A percentile compares a stretch with the other conserved stretches of the same genome.
phyloP scores from a whole-genome alignment of 345 rosid genomes.

The Acer negundo region DNA sequence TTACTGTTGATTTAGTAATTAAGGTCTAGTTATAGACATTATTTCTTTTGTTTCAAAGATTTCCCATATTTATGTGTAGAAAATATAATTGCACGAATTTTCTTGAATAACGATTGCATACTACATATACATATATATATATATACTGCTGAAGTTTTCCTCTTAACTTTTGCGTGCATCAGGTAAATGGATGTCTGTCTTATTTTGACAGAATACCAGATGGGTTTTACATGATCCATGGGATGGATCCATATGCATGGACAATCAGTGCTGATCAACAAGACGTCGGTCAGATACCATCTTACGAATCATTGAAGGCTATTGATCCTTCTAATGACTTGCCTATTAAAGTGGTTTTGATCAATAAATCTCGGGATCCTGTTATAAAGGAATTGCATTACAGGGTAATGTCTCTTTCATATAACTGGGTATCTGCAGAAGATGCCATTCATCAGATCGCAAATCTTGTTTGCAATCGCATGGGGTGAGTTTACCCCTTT shows the following conservation, averaged over 20 bases:
- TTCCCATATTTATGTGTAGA: neutral
- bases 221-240: conserved; percentile 54
- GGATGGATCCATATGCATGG: conserved; percentile 58
- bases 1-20: neutral
- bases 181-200: conserved; percentile 57
- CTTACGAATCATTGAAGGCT: conserved; percentile 42
- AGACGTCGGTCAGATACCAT: conserved; percentile 43
- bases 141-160: neutral
- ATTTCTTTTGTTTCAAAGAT: neutral
- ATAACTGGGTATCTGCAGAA: conserved; percentile 29
- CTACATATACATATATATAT: neutral
- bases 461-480: conserved; percentile 40
- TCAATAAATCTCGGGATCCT: conserved; percentile 40
- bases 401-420: conserved; percentile 36
- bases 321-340: conserved; percentile 36
- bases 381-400: conserved; percentile 42
- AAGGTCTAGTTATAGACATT: neutral
- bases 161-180: conserved; percentile 23
- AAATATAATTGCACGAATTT: neutral
- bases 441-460: conserved; percentile 49
- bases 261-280: conserved; percentile 43
- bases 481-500: conserved; percentile 45
- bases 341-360: conserved; percentile 44
- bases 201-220: conserved; percentile 49
- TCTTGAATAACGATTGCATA: neutral